Evolutionary conservation across 768 basidiomycete species (phyloP), one percentile per base, ranked within the genome.

Genomic region (Rickenella mellea): DNA sequence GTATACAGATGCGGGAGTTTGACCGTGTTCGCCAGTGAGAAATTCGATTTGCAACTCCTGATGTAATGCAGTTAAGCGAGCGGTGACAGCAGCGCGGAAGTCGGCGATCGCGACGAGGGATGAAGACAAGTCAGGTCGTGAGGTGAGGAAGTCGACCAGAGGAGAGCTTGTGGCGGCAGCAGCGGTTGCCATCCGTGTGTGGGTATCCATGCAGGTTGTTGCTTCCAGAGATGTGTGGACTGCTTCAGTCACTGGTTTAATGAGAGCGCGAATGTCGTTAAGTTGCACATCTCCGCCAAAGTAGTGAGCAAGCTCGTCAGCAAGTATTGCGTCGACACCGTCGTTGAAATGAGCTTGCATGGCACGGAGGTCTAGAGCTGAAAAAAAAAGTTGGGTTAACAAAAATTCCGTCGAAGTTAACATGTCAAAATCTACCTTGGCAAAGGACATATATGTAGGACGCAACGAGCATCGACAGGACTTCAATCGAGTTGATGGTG

Each of bases 321-420:
- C 56, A 15, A 73, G 63, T 41, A 81, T 73, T 12, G 57, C 54
- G 42, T 64, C 50, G 12, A 83, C 59, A 19, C 68, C 68, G 12
- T 62, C 63, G 24, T 67, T 56, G 63, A 90, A 78, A 45, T 85
- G 81, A 43, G 63, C 55, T 52, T 87, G 82, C 43, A 90, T 50
- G 1, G 87, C 78, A 31, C 90, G 81, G 41, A 88, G 69, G 56
- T 92, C 90, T 43, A 91, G 66, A n/a, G 87, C 86, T 45, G 29
- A 8, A 33, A 10, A 47, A 33, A 19, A 42, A 21, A 37, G 36
- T 38, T 43, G 33, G 42, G 33, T 31, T 14, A 33, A 15, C 10
- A 19, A 21, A n/a, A 11, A 17, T 20, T 38, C 24, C 17, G n/a
- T 15, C 8, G 15, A 27, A 25, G 17, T 25, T 21, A 17, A 28